Evolutionary conservation across 139 green algal species (phyloP), one percentile per base, ranked within the genome.

Genomic region (Nannochloris sp.): DNA sequence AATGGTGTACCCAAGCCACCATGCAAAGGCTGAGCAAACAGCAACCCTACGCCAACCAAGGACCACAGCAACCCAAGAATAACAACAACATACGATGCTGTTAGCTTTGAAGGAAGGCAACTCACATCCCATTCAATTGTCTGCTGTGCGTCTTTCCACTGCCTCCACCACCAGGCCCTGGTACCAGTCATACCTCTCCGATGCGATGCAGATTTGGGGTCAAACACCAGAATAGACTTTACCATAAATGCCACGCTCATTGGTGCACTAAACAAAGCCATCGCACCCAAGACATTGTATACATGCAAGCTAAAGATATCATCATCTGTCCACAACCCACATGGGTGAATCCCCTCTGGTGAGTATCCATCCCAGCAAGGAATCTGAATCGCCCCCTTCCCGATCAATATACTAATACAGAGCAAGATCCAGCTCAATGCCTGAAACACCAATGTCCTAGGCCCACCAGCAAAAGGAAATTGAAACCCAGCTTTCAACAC

Each of bases 61-160:
- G 60, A 66, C 78, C 78, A 84, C 46, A 84, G 7, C n/a, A 80
- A 15, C 11, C 78, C 78, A 50, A 84, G 58, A 23, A n/a, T 64
- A 3, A 69, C 21, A 19, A 81, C 71, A 18, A 75, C 56, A 16
- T 61, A 40, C 16, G 61, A 75, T 25, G 66, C 62, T 25, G 60
- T 7, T 2, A 46, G 29, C 37, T 64, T 63, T 24, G 62, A 69
- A 6, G 71, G 75, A 37, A 74, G 68, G 18, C 50, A 54, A 15
- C 14, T 50, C 14, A 74, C 48, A 54, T 74, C 68, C 50, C 48
- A 70, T 64, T 34, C 9, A 12, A 70, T 53, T 9, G 21, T 12
- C 16, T 15, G 10, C 36, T 21, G 25, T 36, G 56, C 49, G 40
- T 58, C n/a, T 8, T 58, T 19, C n/a, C 46, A 29, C 27, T 29